Evolutionary conservation across 805 yeast species (phyloP), one percentile per base, ranked within the genome.

Genomic region (Jamesozyma piceae): DNA sequence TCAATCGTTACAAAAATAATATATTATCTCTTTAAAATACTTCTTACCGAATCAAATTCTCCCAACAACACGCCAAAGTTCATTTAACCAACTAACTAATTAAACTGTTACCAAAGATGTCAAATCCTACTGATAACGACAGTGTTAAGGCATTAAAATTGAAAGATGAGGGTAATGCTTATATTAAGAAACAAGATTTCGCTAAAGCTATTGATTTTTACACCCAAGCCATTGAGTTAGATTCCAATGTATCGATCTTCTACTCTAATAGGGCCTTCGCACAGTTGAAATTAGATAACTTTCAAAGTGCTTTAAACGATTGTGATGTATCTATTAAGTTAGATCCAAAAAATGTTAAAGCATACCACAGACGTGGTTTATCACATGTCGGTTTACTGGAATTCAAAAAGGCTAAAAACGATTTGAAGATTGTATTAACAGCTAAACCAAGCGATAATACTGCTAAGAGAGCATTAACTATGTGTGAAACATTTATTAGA

Each of bases 251-350:
- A 40, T 76, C 84, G 2, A 72, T 80, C 27, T 78, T 81, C 48
- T 86, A 70, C 57, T 80, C 95, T 9, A 90, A 90, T 63, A 72
- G 96, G 49, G 96, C 97, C 0, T 88, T 87, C 59, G 95, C 87
- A 1, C 81, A 88, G 51, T 77, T 90, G 56, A 85, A 87, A 54
- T 62, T 80, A 43, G 98, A 90, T 60, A 81, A 80, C 53, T 89
- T 82, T 60, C 97, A 96, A 3, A 69, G 77, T 42, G 95, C 96
- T 1, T 73, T 89, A 2, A 67, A 62, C n/a, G 96, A 89, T 60
- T 80, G 95, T 52, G 74, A 79, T 28, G 64, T 66, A 35, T 85
- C 97, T 1, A 71, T 92, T 35, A 73, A 71, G 38, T 54, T 80
- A 9, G 87, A 90, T 57, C 73, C 79, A 1, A 57, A 66, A 17